These are phyloP conservation scores for Kodamaea hsintzibuensis DNA, from an alignment of 805 yeast species.

Conservation along the genomic window DNA sequence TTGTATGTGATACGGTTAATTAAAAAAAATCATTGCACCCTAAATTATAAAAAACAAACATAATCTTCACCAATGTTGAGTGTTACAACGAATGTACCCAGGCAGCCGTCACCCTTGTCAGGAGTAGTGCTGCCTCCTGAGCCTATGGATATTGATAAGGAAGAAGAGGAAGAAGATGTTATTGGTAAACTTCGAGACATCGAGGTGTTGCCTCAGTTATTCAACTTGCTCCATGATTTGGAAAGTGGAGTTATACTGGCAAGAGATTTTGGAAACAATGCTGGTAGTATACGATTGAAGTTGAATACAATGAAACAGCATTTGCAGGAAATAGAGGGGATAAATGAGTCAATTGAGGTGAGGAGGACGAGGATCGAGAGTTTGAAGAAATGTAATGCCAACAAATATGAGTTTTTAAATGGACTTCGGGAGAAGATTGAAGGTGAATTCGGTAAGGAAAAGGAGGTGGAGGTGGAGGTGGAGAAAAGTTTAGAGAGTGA, in stretches of 20 bases:
- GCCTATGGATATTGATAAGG: slow-evolving; percentile 13
- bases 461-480: neutral
- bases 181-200: slow-evolving; percentile 26
- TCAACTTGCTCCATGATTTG: slow-evolving; percentile 33
- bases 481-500: neutral
- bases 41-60: no score
- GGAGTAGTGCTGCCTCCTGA: slow-evolving; percentile 3
- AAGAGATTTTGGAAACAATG: slow-evolving; percentile 43
- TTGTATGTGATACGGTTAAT: slow-evolving; percentile 6
- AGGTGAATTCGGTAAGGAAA: neutral
- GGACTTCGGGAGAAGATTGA: slow-evolving; percentile 16
- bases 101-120: neutral
- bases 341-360: slow-evolving; percentile 43
- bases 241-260: slow-evolving; percentile 38
- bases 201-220: slow-evolving; percentile 41
- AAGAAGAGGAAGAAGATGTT: slow-evolving; percentile 13
- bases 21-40: neutral
- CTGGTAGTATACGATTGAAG: slow-evolving; percentile 48
- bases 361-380: slow-evolving; percentile 32
- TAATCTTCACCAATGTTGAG: neutral
- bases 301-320: slow-evolving; percentile 34
- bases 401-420: slow-evolving; percentile 24
- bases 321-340: slow-evolving; percentile 45
- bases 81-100: neutral
- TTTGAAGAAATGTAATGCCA: slow-evolving; percentile 31